Conservation (phyloP, 371 early-diverging fungal genomes). For the Zopfochytrium polystomum region DNA sequence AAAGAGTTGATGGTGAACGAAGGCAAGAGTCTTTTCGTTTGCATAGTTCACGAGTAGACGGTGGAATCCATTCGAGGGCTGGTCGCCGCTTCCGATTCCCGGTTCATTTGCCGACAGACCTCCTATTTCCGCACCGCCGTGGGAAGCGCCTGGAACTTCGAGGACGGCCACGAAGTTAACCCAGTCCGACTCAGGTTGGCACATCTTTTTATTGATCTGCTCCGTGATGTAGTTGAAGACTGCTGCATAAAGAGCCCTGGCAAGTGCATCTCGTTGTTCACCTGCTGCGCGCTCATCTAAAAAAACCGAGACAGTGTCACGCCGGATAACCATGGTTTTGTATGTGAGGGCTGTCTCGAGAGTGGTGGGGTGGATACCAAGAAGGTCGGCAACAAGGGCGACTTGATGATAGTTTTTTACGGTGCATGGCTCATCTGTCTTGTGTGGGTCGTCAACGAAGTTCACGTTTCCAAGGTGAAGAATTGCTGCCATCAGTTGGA, state of each 20-base stretch:
- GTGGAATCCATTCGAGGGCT: constrained; percentile 57
- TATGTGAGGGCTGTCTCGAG: constrained; percentile 80
- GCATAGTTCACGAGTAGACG: constrained; percentile 82
- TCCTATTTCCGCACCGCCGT: constrained; percentile 22
- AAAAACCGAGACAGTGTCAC: constrained; percentile 80
- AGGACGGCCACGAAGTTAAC: constrained; percentile 42
- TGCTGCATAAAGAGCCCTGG: constrained; percentile 75
- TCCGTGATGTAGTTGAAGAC: constrained; percentile 79
- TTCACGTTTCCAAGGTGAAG: constrained; percentile 86
- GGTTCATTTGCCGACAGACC: not conserved
- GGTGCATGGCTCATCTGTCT: constrained; percentile 39
- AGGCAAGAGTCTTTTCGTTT: constrained; percentile 72
- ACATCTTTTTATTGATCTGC: constrained; percentile 75
- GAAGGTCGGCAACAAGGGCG: constrained; percentile 71
- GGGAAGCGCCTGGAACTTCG: constrained; percentile 42
- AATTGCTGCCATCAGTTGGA: constrained; percentile 83
- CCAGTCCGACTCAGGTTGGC: constrained; percentile 53
- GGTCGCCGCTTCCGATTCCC: constrained; percentile 9
- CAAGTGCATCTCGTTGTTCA: constrained; percentile 77
- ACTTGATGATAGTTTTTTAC: constrained; percentile 43
- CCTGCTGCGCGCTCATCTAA: constrained; percentile 74
- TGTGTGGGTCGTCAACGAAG: constrained; percentile 60
- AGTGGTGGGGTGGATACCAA: constrained; percentile 78
- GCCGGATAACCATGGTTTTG: constrained; percentile 59
- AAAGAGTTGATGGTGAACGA: constrained; percentile 69